Base-by-base conservation (phyloP, 345 rosid species). In the Acer yangbiense region DNA sequence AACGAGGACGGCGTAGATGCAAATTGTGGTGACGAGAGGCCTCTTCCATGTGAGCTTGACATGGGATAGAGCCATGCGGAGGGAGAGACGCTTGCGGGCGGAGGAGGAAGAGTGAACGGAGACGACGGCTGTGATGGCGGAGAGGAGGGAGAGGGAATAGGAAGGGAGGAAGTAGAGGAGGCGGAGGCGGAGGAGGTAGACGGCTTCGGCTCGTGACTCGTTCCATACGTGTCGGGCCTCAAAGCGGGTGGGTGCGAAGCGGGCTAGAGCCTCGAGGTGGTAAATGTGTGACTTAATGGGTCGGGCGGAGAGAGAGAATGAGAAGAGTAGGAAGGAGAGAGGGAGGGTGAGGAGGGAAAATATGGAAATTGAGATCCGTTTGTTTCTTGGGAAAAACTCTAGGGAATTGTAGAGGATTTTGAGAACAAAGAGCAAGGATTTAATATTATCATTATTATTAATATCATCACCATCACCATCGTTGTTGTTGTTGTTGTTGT, bases 171-270 rank as follows among this genome's bases (percentile, higher is more conserved):
- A 85, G 66, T 79, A 84, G 63, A 86, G 68, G 9, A 81, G 79
- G 39, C 87, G 87, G 79, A 86, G 86, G 67, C 78, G 90, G 83
- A 95, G 83, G 77, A 90, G 92, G 1, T 86, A 76, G 76, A 90
- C 67, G 48, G 93, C 90, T 3, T 76, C 78, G 66, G 79, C 84
- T 73, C 95, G 90, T 57, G 98, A 89, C 79, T 93, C 97, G 78
- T 76, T 72, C 88, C 87, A 83, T 46, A 88, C 87, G 48, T 91
- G 93, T 39, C 88, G 87, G 68, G 94, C 82, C 81, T 94, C 94
- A 72, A 89, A 81, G 78, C 83, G 87, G 20, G 94, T 90, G 69
- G 83, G 66, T 67, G 92, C 76, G 8, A 82, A 75, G 27, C 68
- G 65, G 39, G 88, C 92, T 46, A 93, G 74, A 69, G 82, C 85